phyloP scores from a whole-genome alignment of 1,139 yeast species.

The Yamadazyma triangularis region DNA sequence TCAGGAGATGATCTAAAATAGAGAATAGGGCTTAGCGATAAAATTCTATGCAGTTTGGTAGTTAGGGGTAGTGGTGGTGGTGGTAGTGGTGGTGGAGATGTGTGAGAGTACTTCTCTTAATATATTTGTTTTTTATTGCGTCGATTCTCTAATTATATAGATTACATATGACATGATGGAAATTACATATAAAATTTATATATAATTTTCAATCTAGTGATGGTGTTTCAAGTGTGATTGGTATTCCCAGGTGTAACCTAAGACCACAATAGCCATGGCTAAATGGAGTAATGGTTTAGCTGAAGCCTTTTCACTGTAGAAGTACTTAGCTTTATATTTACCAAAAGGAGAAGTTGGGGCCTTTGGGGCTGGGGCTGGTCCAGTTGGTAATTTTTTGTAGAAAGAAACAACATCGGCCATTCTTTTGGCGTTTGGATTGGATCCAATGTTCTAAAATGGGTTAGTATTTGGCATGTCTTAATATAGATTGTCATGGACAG shows the following conservation, averaged over 20 bases:
- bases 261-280: constrained; percentile 61
- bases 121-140: not conserved
- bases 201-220: constrained; percentile 16
- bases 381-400: constrained; percentile 96
- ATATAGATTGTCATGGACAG: too few species aligned
- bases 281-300: constrained; percentile 82
- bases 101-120: not conserved
- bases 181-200: not conserved
- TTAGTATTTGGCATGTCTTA: too few species aligned
- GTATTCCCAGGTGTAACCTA: constrained; percentile 93
- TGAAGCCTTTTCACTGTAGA: constrained; percentile 72
- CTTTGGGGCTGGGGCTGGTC: constrained; percentile 70
- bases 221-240: constrained; percentile 71
- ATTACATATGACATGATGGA: too few species aligned
- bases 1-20: too few species aligned
- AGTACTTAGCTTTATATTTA: constrained; percentile 73
- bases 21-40: too few species aligned
- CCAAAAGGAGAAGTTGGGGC: constrained; percentile 71
- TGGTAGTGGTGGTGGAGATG: constrained; percentile 1
- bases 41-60: constrained; percentile 11
- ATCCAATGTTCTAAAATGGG: constrained; percentile 81
- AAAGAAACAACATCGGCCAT: constrained; percentile 92
- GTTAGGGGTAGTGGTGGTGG: not conserved
- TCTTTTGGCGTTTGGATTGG: constrained; percentile 96
- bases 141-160: constrained; percentile 1